Base-by-base conservation (phyloP, 352 stramenopile species). In the Phytophthora constricta region DNA sequence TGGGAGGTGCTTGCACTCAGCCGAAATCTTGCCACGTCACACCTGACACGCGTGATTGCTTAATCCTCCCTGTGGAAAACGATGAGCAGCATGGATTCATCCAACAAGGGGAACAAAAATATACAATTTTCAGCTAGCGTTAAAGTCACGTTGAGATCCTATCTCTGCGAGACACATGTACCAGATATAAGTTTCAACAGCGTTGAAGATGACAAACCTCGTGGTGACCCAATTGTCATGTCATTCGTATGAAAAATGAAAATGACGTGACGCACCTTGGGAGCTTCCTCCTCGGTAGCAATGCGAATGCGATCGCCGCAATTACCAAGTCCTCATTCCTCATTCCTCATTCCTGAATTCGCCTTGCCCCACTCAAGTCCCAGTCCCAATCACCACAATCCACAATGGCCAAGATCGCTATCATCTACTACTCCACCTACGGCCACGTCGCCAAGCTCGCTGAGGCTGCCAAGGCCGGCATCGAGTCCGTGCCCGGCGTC, bases 361-460 rank as follows among this genome's bases (percentile, higher is more conserved):
- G 5, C 39, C 16, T 23, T 50, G 11, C 16, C 22, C 11, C 11
- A 33, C 34, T 50, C 52, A 60, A 60, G 23, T 39, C 51, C 20
- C n/a, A 17, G 16, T 20, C 34, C 48, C 33, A 41, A 33, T 1
- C 26, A 41, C 20, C 45, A 50, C 43, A n/a, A 48, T 5, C n/a
- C 45, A 51, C 45, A 19, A 51, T 51, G 45, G 25, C 23, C 45
- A 51, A 51, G 11, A 34, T 51, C 25, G 45, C 45, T 34, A 57
- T 45, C 49, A 26, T 57, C 49, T 46, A 45, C 49, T 57, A 57
- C 49, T 57, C 49, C 28, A 46, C 28, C 49, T 57, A 57, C 49
- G 8, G 19, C 49, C 49, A 57, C 49, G 20, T 57, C 49, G 13
- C 49, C 28, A 57, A 22, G 49, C 10, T 57, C 14, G 49, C 49